A percentile compares a stretch with the other conserved stretches of the same genome.
phyloP scores from a whole-genome alignment of 228 moss, liverwort and hornwort species.

The Sphagnum fallax region DNA sequence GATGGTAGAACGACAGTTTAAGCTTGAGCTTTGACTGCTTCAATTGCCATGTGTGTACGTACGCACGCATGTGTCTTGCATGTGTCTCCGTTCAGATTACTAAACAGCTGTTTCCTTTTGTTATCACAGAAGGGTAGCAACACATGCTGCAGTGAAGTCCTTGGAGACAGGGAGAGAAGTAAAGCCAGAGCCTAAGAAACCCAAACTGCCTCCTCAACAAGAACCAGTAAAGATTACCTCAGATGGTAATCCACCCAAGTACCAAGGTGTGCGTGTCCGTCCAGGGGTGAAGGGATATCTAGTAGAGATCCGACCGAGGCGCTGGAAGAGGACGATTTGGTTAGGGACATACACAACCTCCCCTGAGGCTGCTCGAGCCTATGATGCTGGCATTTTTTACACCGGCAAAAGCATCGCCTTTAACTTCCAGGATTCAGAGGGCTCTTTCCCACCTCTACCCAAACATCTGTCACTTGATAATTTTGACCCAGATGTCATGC shows the following conservation, averaged over 20 bases:
- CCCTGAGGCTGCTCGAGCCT: conserved; percentile 2
- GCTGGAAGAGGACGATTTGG: conserved; percentile 10
- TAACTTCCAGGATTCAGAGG: background rate
- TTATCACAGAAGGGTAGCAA: no score
- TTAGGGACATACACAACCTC: conserved; percentile 1
- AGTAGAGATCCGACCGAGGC: conserved; percentile 6
- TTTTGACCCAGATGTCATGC: background rate
- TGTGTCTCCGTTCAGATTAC: background rate
- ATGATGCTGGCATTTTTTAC: conserved; percentile 8
- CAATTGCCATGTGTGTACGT: background rate
- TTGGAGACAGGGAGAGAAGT: background rate
- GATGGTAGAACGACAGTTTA: background rate
- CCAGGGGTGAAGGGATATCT: conserved; percentile 6
- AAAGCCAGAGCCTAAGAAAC: background rate
- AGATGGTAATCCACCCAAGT: no score
- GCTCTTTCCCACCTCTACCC: conserved; percentile 4
- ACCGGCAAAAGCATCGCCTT: conserved; percentile 2
- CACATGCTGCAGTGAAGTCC: background rate
- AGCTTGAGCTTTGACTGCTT: background rate
- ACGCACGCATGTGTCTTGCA: no score
- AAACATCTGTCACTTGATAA: background rate
- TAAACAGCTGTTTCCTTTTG: no score
- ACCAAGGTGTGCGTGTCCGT: conserved; percentile 2
- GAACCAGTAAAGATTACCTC: no score
- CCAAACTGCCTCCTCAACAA: background rate